Evolutionary conservation across 83 land plant genomes (phyloP).

Genomic region (Picea abies): DNA sequence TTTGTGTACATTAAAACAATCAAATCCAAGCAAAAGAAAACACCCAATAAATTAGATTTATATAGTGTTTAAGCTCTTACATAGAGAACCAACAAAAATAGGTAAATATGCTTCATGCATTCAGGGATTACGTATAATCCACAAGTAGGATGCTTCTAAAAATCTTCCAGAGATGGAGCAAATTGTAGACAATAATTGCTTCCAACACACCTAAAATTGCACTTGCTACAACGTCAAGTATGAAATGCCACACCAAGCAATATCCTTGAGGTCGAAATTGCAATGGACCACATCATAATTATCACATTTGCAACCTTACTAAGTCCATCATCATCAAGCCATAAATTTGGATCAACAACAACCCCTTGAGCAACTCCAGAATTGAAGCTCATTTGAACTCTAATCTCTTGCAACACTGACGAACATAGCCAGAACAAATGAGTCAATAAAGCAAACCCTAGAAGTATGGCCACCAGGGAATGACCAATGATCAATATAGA

Average conservation of each 20-base stretch:
- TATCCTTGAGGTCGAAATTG: conserved; percentile 71
- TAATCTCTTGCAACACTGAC: conserved; percentile 14
- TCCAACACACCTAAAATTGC: conserved; percentile 61
- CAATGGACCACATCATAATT: conserved; percentile 52
- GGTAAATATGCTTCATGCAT: too few species aligned
- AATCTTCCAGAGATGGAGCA: neutral
- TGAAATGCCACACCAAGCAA: conserved; percentile 82
- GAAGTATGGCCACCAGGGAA: conserved; percentile 99
- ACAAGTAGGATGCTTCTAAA: neutral
- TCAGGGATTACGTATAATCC: too few species aligned
- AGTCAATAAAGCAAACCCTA: conserved; percentile 61
- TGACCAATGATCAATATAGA: conserved; percentile 87
- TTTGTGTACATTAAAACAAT: too few species aligned
- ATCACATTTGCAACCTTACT: neutral
- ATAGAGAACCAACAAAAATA: too few species aligned
- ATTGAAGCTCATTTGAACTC: neutral
- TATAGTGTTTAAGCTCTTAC: too few species aligned
- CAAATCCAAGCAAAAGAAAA: too few species aligned
- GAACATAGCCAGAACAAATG: conserved; percentile 33
- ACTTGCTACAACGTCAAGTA: conserved; percentile 76
- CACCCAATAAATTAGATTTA: too few species aligned
- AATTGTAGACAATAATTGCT: conserved; percentile 32
- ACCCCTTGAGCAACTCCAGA: neutral
- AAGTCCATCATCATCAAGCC: conserved; percentile 3
- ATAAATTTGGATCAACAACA: neutral